Conservation (phyloP, 768 basidiomycete genomes). For the Collybia nuda region DNA sequence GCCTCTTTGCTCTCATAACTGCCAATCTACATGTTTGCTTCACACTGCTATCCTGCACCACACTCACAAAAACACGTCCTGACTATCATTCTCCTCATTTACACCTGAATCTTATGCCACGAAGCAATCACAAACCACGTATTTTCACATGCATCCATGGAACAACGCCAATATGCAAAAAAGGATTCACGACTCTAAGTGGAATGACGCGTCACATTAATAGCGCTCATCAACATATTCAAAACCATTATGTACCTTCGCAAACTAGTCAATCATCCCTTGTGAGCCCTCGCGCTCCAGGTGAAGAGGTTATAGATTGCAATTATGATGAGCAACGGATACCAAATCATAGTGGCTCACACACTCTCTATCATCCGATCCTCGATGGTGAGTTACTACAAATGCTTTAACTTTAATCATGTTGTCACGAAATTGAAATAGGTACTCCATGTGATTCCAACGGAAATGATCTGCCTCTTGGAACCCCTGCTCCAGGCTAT, state of each 20-base stretch:
- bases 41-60: background rate
- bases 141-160: background rate
- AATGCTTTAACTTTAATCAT: background rate
- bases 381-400: background rate
- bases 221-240: too few relatives aligned
- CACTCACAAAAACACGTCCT: background rate
- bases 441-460: constrained; percentile 9
- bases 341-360: background rate
- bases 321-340: too few relatives aligned
- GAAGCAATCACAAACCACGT: background rate
- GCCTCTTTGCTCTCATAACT: too few relatives aligned
- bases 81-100: background rate
- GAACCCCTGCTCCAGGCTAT: constrained; percentile 3
- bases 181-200: background rate
- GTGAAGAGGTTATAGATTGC: too few relatives aligned
- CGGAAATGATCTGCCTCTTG: constrained; percentile 5
- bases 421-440: constrained; percentile 3
- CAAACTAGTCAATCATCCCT: too few relatives aligned
- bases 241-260: too few relatives aligned
- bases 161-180: background rate
- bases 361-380: background rate
- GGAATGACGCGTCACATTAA: background rate
- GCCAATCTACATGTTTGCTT: too few relatives aligned
- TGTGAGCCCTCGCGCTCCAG: too few relatives aligned
- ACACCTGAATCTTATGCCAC: background rate